Percentiles rank a stretch among this genome's conserved stretches.
phyloP scores from a whole-genome alignment of 75 land plant species.

The Pseudotsuga menziesii region DNA sequence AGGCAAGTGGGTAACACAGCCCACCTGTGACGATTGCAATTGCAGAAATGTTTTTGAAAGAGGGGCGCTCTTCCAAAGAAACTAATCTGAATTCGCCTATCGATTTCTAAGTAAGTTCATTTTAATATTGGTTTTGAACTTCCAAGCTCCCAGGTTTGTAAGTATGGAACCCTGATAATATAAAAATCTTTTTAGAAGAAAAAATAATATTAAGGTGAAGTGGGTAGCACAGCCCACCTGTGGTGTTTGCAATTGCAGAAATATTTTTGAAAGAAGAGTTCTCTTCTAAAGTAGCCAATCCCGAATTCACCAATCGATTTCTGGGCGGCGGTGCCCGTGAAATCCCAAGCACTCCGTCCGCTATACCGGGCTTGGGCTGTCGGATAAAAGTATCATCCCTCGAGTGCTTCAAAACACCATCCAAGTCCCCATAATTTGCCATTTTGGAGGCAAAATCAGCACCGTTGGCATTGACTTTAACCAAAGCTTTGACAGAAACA shows the following conservation, averaged over 20 bases:
- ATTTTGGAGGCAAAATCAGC: neutral
- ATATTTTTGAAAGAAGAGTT: neutral
- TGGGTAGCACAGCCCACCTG: conserved; percentile 4
- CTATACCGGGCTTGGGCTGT: neutral
- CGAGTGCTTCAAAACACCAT: neutral
- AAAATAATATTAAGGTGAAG: too few relatives aligned
- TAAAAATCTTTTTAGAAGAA: too few relatives aligned
- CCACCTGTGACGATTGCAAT: neutral
- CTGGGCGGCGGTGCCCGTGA: neutral
- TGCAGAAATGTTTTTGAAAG: neutral
- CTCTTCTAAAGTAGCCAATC: neutral
- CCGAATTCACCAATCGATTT: neutral
- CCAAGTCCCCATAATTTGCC: neutral
- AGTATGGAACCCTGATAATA: too few relatives aligned
- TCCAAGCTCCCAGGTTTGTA: too few relatives aligned
- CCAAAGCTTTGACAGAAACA: neutral
- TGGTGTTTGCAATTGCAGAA: neutral
- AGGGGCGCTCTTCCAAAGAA: neutral
- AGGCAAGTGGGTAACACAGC: neutral
- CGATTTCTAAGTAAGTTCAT: neutral
- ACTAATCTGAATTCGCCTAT: neutral
- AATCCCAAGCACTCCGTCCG: neutral
- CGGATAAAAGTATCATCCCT: conserved; percentile 6
- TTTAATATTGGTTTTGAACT: too few relatives aligned
- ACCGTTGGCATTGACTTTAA: neutral